A percentile compares a stretch with the other conserved stretches of the same genome.
Conservation (phyloP, 2,329 filamentous ascomycete genomes). For the Arthroderma sp. region DNA sequence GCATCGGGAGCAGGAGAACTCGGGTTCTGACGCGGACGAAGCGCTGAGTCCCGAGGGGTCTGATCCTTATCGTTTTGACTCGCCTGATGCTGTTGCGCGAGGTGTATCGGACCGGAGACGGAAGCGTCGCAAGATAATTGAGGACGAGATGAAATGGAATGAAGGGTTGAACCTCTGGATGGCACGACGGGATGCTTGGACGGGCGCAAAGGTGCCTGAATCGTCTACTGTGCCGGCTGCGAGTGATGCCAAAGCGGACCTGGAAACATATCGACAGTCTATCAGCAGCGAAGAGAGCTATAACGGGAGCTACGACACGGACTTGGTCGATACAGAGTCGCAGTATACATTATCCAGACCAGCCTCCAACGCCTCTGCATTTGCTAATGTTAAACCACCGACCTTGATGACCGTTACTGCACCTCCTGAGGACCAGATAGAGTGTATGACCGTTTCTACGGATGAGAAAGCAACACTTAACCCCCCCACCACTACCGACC, state of each 20-base stretch:
- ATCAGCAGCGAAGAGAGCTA: constrained; percentile 15
- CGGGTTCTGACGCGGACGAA: constrained; percentile 11
- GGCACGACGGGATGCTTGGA: constrained; percentile 71
- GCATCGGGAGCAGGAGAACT: constrained; percentile 14
- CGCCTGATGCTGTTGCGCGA: constrained; percentile 29
- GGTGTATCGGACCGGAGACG: constrained; percentile 41
- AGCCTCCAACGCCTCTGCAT: neutral
- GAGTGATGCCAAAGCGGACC: neutral
- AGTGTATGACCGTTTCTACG: neutral
- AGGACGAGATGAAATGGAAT: constrained; percentile 65
- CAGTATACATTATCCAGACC: constrained; percentile 1
- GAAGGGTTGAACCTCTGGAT: constrained; percentile 69
- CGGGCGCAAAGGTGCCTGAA: constrained; percentile 45
- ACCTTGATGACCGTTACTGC: neutral
- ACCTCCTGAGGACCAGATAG: neutral
- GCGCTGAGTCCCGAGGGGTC: neutral
- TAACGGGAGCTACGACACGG: constrained; percentile 10
- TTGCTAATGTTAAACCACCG: neutral
- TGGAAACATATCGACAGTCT: neutral
- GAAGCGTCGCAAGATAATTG: constrained; percentile 45
- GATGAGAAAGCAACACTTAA: neutral
- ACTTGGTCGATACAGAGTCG: constrained; percentile 7
- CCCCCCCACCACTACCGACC: neutral
- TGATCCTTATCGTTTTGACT: constrained; percentile 31
- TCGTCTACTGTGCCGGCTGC: neutral